A percentile compares a stretch with the other conserved stretches of the same genome.
Conservation (phyloP, 169 alveolate genomes). For the Babesia caballi region DNA sequence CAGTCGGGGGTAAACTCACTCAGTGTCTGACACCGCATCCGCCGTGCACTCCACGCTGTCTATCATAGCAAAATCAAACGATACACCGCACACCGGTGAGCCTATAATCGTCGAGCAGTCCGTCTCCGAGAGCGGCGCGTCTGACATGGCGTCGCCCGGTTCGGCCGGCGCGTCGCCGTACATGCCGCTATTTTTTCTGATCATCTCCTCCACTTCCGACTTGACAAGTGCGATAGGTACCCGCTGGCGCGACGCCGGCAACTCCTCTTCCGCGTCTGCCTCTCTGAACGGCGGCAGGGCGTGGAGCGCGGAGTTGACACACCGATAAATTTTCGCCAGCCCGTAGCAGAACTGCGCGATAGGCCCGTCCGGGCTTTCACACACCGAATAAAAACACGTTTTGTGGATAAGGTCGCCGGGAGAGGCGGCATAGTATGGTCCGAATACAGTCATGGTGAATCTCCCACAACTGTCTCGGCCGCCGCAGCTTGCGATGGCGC, state of each 20-base stretch:
- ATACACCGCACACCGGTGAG: neutral
- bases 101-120: neutral
- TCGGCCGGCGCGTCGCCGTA: too few species aligned
- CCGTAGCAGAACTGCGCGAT: slow-evolving; percentile 14
- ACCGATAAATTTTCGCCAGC: slow-evolving; percentile 11
- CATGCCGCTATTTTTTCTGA: slow-evolving; percentile 12
- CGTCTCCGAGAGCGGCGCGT: too few species aligned
- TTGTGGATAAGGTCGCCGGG: slow-evolving; percentile 1
- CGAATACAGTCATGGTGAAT: too few species aligned
- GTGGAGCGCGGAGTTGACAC: neutral
- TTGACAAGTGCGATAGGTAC: slow-evolving; percentile 18
- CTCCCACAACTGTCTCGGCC: too few species aligned
- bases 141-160: too few species aligned
- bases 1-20: neutral
- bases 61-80: neutral
- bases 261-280: neutral
- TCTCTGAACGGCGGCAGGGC: slow-evolving; percentile 5
- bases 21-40: neutral
- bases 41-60: neutral
- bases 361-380: slow-evolving; percentile 17
- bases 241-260: neutral
- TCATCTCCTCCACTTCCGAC: slow-evolving; percentile 45
- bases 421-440: too few species aligned
- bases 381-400: neutral
- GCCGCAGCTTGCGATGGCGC: too few species aligned